A percentile compares a stretch with the other conserved stretches of the same genome.
These are phyloP conservation scores for Rauvolfia tetraphylla DNA, from an alignment of 257 asterid genomes.

Conservation along the genomic window DNA sequence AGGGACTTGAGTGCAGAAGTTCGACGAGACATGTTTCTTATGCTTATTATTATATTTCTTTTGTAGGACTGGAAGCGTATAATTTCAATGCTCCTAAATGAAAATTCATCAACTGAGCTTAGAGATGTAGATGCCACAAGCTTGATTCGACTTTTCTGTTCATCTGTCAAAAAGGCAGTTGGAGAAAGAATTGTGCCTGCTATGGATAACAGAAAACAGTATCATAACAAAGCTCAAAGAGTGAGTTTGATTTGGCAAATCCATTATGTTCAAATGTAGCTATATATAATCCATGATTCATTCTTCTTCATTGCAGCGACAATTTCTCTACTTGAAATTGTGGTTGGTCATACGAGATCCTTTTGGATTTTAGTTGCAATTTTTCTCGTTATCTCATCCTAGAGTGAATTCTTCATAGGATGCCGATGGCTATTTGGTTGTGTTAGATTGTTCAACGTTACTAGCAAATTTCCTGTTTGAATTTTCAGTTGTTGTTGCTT, in stretches of 20 bases:
- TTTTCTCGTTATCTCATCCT: neutral
- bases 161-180: slow-evolving; percentile 89
- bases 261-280: neutral
- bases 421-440: neutral
- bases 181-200: slow-evolving; percentile 96
- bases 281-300: neutral
- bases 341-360: neutral
- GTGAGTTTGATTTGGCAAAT: slow-evolving; percentile 30
- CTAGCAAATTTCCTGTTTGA: neutral
- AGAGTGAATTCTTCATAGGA: neutral
- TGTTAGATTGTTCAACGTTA: neutral
- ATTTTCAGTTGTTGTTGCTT: neutral
- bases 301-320: slow-evolving; percentile 6
- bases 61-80: slow-evolving; percentile 95
- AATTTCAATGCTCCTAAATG: slow-evolving; percentile 79
- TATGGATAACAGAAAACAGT: slow-evolving; percentile 74
- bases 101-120: slow-evolving; percentile 69
- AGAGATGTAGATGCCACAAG: slow-evolving; percentile 83
- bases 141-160: slow-evolving; percentile 81
- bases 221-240: slow-evolving; percentile 73
- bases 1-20: neutral
- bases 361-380: neutral
- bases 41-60: neutral
- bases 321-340: neutral
- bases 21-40: neutral